Base-by-base conservation (phyloP, 2,329 filamentous ascomycete genomes). In the Stachybotrys elegans region DNA sequence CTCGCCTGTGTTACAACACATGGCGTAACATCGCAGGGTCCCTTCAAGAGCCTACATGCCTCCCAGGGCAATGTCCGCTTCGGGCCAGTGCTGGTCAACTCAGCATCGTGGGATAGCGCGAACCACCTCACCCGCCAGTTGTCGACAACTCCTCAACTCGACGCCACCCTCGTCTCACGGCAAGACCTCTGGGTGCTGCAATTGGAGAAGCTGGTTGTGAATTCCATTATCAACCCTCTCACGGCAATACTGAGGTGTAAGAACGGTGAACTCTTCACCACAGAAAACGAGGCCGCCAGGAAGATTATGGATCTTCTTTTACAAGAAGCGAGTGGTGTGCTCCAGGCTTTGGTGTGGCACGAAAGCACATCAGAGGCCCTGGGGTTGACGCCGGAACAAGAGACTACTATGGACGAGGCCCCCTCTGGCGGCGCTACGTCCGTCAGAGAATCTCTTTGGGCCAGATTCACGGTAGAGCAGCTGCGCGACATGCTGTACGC, bases 121-220 rank as follows among this genome's bases (percentile, higher is more conserved):
- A 47, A 56, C 6, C 73, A 71, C 51, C 54, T 81, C n/a, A 57
- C 62, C 9, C 55, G 63, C 5, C 58, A 68, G 45, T 59, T 82
- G 19, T 48, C 67, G 4, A 45, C 54, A 3, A 69, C 75, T 1
- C 66, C 72, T 3, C 54, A 65, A 16, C 63, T 83, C 3, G 58
- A 63, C 12, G 71, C 67, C 0, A 63, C 54, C 8, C 46, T 54
- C 19, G 67, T 76, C 5, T 49, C 65, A 2, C 57, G 63, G 11
- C 49, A 64, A 3, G 70, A 78, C 37, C 60, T 82, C 14, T 76
- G 74, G 71, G 50, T 72, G 9, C 56, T 75, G n/a, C 91, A 95
- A 66, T 76, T 96, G 4, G 88, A 95, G 57, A 96, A 95, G 62
- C 72, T 96, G 2, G 85, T 86, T 1, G 72, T 91, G 42, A 95